These are phyloP conservation scores for Toxoplasma gondii DNA, from an alignment of 169 alveolate species.

Conservation along the genomic window DNA sequence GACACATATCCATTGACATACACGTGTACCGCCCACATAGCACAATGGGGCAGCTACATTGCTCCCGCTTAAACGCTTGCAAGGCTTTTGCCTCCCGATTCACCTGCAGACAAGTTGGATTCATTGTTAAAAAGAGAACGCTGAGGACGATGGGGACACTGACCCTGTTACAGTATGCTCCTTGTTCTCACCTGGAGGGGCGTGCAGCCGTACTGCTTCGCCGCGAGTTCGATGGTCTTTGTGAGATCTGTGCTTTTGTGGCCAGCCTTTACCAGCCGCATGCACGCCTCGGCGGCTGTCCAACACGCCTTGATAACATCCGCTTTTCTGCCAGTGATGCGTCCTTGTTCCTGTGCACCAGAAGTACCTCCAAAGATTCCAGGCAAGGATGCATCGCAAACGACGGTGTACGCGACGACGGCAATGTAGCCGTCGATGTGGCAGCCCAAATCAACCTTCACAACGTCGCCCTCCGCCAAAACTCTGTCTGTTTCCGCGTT, in stretches of 20 bases:
- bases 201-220: slow-evolving; percentile 71
- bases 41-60: too few relatives aligned
- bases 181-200: slow-evolving; percentile 12
- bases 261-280: slow-evolving; percentile 88
- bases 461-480: slow-evolving; percentile 91
- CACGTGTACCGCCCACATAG: background rate
- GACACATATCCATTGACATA: background rate
- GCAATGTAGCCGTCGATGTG: slow-evolving; percentile 93
- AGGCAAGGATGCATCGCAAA: slow-evolving; percentile 48
- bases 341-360: background rate
- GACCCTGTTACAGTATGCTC: background rate
- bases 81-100: too few relatives aligned
- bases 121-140: too few relatives aligned
- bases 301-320: slow-evolving; percentile 84
- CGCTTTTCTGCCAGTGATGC: slow-evolving; percentile 72
- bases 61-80: too few relatives aligned
- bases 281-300: slow-evolving; percentile 92
- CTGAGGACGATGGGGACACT: too few relatives aligned
- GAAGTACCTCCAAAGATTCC: background rate
- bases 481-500: slow-evolving; percentile 70
- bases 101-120: too few relatives aligned
- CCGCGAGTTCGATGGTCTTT: slow-evolving; percentile 87
- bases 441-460: slow-evolving; percentile 91
- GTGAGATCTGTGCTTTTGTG: slow-evolving; percentile 92
- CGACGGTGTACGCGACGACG: slow-evolving; percentile 87